Percentiles rank a stretch among this genome's conserved stretches.
Evolutionary conservation across 768 basidiomycete species (phyloP).

Genomic region (Tricholoma sp.): DNA sequence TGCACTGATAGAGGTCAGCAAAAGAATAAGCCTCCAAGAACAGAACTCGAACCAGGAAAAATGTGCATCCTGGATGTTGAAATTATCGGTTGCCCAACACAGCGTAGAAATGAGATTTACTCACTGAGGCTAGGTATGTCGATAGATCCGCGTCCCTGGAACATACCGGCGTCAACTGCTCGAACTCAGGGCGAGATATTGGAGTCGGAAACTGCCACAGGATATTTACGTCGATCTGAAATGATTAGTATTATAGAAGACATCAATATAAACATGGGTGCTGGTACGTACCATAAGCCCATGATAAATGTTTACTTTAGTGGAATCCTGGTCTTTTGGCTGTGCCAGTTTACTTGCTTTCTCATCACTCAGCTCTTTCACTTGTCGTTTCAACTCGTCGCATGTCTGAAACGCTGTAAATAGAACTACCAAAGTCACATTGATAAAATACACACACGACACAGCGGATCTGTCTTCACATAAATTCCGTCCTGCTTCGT

Average conservation of each 20-base stretch:
- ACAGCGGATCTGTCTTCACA: too few species aligned
- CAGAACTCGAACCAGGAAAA: neutral
- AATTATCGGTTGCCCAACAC: neutral
- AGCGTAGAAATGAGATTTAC: neutral
- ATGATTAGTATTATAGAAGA: neutral
- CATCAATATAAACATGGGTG: too few species aligned
- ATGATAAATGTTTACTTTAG: too few species aligned
- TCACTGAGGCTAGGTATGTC: neutral
- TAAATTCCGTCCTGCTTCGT: too few species aligned
- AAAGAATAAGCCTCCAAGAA: neutral
- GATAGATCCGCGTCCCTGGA: neutral
- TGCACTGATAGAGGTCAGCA: neutral
- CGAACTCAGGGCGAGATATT: neutral
- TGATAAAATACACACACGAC: too few species aligned
- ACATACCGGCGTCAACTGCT: neutral
- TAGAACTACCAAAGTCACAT: too few species aligned
- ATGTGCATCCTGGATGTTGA: neutral
- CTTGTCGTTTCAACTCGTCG: too few species aligned
- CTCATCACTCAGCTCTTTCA: too few species aligned
- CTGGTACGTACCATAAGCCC: too few species aligned
- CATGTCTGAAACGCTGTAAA: too few species aligned
- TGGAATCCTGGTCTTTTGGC: too few species aligned
- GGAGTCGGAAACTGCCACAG: neutral
- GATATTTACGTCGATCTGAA: neutral
- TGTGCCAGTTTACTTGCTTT: too few species aligned